A percentile compares a stretch with the other conserved stretches of the same genome.
These are phyloP conservation scores for Globisporangium spiculum DNA, from an alignment of 352 stramenopile genomes.

Conservation along the genomic window DNA sequence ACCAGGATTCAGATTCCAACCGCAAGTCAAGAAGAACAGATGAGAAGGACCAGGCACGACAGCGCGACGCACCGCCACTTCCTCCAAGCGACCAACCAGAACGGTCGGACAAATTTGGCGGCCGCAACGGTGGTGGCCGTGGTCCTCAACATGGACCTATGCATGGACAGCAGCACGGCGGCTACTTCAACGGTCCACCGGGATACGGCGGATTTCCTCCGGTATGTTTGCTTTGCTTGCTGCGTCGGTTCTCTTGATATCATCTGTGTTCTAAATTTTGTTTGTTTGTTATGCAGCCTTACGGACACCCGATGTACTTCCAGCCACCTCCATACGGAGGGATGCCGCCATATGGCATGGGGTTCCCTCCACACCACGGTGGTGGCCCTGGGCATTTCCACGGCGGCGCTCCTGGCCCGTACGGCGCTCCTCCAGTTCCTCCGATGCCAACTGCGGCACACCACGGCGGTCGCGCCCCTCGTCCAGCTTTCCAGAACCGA, in stretches of 20 bases:
- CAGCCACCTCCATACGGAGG: conserved; percentile 61
- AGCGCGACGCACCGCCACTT: conserved; percentile 20
- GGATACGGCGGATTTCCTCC: conserved; percentile 59
- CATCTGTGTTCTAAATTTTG: conserved; percentile 1
- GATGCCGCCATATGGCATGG: conserved; percentile 77
- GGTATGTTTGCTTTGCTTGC: conserved; percentile 32
- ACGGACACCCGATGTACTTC: conserved; percentile 65
- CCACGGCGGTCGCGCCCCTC: conserved; percentile 32
- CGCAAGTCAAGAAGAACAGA: conserved; percentile 25
- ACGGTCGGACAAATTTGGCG: conserved; percentile 19
- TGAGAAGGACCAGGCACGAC: conserved; percentile 18
- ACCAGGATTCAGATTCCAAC: conserved; percentile 22
- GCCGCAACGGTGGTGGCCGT: conserved; percentile 14
- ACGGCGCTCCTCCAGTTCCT: conserved; percentile 24
- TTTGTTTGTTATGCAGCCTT: conserved; percentile 38
- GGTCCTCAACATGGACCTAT: conserved; percentile 16
- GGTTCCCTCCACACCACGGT: conserved; percentile 48
- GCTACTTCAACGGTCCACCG: conserved; percentile 55
- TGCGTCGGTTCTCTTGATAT: background rate
- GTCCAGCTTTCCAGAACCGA: conserved; percentile 71
- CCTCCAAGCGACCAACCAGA: conserved; percentile 32
- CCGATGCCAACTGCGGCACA: conserved; percentile 10
- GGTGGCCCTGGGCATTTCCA: conserved; percentile 18
- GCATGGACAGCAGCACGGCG: conserved; percentile 36
- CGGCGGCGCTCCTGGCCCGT: conserved; percentile 14